Evolutionary conservation across 768 basidiomycete genomes (phyloP).

Genomic region (Hypsizygus marmoreus): DNA sequence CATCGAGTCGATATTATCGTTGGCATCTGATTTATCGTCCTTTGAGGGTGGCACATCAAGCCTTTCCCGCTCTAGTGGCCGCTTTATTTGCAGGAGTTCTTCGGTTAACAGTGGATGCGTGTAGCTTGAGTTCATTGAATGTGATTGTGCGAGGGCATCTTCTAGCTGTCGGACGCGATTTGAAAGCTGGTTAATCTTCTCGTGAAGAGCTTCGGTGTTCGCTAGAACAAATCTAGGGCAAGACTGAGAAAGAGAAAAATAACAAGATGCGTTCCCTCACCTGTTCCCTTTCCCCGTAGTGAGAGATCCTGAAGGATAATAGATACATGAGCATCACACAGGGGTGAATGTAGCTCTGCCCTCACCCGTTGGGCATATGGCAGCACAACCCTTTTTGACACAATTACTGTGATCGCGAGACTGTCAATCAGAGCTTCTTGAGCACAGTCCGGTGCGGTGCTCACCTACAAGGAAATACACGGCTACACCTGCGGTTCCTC

Average conservation of each 20-base stretch:
- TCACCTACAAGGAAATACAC: slow-evolving; percentile 68
- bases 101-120: slow-evolving; percentile 61
- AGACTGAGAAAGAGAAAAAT: slow-evolving; percentile 8
- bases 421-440: slow-evolving; percentile 14
- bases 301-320: slow-evolving; percentile 59
- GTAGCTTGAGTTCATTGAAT: slow-evolving; percentile 47
- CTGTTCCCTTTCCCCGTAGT: slow-evolving; percentile 77
- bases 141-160: slow-evolving; percentile 59
- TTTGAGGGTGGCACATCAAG: slow-evolving; percentile 36
- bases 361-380: slow-evolving; percentile 70
- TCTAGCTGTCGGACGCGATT: slow-evolving; percentile 69
- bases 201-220: slow-evolving; percentile 69
- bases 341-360: slow-evolving; percentile 10
- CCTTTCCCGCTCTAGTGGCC: slow-evolving; percentile 65
- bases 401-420: slow-evolving; percentile 43
- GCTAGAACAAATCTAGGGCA: slow-evolving; percentile 63
- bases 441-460: slow-evolving; percentile 12
- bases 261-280: slow-evolving; percentile 30
- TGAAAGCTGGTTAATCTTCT: slow-evolving; percentile 62
- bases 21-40: slow-evolving; percentile 47
- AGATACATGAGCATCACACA: slow-evolving; percentile 14
- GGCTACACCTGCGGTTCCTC: slow-evolving; percentile 49
- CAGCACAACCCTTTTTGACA: slow-evolving; percentile 57
- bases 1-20: slow-evolving; percentile 62
- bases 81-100: slow-evolving; percentile 64